phyloP scores from a whole-genome alignment of 176 grass and related monocot genomes.

The Tillandsia fasciculata region DNA sequence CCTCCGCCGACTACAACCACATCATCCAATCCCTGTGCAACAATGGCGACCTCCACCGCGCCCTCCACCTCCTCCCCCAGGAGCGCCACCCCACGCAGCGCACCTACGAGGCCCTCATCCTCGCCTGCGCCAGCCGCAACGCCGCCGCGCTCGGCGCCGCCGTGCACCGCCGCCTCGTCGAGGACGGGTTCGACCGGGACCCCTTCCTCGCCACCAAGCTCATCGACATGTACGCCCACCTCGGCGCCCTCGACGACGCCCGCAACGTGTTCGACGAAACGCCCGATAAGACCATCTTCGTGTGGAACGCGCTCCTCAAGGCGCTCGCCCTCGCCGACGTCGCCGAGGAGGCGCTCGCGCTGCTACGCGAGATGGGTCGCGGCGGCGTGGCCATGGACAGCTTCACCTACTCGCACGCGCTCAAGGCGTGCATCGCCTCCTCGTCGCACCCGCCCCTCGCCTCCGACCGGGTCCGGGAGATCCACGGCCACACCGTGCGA shows the following conservation, averaged over 20 bases:
- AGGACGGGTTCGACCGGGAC: constrained; percentile 38
- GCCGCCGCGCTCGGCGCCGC: constrained; percentile 25
- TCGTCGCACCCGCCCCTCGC: constrained; percentile 31
- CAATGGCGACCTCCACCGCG: constrained; percentile 34
- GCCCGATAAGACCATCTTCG: constrained; percentile 58
- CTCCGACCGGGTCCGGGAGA: constrained; percentile 34
- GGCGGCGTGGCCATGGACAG: constrained; percentile 48
- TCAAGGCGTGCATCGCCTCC: constrained; percentile 69
- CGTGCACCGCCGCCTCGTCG: constrained; percentile 40
- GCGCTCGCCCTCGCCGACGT: constrained; percentile 39
- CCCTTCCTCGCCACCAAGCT: constrained; percentile 67
- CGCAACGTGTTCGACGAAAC: constrained; percentile 67
- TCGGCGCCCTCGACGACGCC: constrained; percentile 40
- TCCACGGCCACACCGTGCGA: constrained; percentile 39
- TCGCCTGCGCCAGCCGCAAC: constrained; percentile 28
- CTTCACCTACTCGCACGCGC: constrained; percentile 55
- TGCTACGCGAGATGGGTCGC: constrained; percentile 45
- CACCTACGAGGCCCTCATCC: constrained; percentile 66
- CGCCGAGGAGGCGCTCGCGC: constrained; percentile 51
- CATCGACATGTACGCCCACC: constrained; percentile 50
- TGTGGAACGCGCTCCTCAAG: constrained; percentile 79
- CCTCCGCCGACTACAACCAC: constrained; percentile 27
- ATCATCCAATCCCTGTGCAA: constrained; percentile 62
- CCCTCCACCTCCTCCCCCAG: constrained; percentile 40
- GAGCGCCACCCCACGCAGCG: constrained; percentile 61